Evolutionary conservation across 805 yeast species (phyloP).

Genomic region (Candida sanyiensis): DNA sequence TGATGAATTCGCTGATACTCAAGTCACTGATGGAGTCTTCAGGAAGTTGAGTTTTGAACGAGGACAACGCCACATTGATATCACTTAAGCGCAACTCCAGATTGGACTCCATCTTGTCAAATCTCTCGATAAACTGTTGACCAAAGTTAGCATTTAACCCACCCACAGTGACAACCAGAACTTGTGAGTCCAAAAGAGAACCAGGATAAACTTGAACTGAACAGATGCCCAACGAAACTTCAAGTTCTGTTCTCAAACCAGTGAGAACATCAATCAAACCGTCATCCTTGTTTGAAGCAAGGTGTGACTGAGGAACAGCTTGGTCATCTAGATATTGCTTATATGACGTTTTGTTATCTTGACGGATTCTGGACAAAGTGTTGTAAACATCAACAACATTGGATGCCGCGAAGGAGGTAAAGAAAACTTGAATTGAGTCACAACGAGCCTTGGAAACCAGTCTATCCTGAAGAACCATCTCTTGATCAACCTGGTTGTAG

Average conservation of each 20-base stretch:
- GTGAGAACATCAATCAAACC: constrained; percentile 28
- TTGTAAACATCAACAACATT: constrained; percentile 73
- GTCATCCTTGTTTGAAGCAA: constrained; percentile 14
- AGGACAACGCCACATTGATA: constrained; percentile 62
- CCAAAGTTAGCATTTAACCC: constrained; percentile 46
- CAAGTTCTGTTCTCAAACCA: constrained; percentile 58
- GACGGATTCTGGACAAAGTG: constrained; percentile 62
- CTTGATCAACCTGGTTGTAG: constrained; percentile 57
- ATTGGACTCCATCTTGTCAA: constrained; percentile 36
- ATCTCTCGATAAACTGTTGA: constrained; percentile 38
- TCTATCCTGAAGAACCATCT: constrained; percentile 49
- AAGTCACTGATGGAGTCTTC: constrained; percentile 43
- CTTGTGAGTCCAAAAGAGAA: constrained; percentile 71
- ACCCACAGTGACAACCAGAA: constrained; percentile 55
- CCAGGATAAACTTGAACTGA: constrained; percentile 75
- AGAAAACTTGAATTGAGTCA: constrained; percentile 50
- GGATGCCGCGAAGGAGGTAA: constrained; percentile 83
- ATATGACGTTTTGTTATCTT: constrained; percentile 68
- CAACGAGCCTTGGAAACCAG: constrained; percentile 47
- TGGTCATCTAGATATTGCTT: constrained; percentile 62
- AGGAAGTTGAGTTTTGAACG: constrained; percentile 43
- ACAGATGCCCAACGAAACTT: constrained; percentile 51
- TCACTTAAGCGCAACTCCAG: constrained; percentile 58
- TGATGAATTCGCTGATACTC: constrained; percentile 49
- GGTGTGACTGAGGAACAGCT: constrained; percentile 26